Evolutionary conservation across 1,284 basidiomycete species (phyloP).

Genomic region (Rhodotorula sp.): DNA sequence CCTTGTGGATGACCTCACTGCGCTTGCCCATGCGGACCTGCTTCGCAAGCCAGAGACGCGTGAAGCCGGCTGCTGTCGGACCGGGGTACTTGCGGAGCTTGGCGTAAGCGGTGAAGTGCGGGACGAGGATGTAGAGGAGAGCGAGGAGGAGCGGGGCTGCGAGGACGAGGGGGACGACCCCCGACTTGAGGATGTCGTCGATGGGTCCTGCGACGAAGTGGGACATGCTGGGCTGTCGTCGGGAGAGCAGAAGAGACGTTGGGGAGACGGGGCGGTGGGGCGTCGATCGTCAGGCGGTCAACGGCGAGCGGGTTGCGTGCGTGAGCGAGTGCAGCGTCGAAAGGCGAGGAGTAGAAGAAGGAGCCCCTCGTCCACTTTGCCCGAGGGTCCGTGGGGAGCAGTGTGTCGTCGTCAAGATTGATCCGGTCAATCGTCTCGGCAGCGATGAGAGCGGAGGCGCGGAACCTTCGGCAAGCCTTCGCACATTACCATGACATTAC

Average conservation of each 20-base stretch:
- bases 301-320: not conserved
- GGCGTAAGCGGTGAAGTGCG: slow-evolving; percentile 24
- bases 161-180: slow-evolving; percentile 4
- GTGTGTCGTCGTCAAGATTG: too few relatives aligned
- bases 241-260: too few relatives aligned
- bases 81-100: slow-evolving; percentile 57
- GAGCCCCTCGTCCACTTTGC: not conserved
- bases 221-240: slow-evolving; percentile 1
- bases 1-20: slow-evolving; percentile 68
- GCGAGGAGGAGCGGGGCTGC: slow-evolving; percentile 23
- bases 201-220: slow-evolving; percentile 5
- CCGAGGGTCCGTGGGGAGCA: too few relatives aligned
- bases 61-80: slow-evolving; percentile 69
- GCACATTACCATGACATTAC: too few relatives aligned
- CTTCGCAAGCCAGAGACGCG: slow-evolving; percentile 72
- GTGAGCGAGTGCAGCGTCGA: not conserved
- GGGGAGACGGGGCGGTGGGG: too few relatives aligned
- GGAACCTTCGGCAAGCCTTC: too few relatives aligned
- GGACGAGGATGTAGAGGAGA: slow-evolving; percentile 39
- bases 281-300: too few relatives aligned
- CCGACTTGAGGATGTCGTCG: slow-evolving; percentile 3
- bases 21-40: slow-evolving; percentile 67
- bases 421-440: too few relatives aligned
- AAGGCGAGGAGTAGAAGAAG: not conserved
- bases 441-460: too few relatives aligned